phyloP scores from a whole-genome alignment of 345 rosid species.

The Moricandia moricandioides region DNA sequence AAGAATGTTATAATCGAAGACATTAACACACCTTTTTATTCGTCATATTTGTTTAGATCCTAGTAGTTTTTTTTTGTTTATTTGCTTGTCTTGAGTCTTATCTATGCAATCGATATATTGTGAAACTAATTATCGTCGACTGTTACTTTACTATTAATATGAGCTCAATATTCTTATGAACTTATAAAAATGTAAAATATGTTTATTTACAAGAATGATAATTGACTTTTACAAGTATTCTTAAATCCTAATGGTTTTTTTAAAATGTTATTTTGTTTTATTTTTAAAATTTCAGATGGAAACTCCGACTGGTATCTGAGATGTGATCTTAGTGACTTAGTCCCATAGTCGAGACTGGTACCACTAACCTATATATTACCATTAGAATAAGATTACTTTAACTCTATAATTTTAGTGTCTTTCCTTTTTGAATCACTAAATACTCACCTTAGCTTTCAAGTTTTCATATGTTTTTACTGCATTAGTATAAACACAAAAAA shows the following conservation, averaged over 20 bases:
- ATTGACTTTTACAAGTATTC: not conserved
- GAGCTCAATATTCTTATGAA: not conserved
- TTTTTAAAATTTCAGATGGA: not conserved
- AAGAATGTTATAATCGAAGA: not conserved
- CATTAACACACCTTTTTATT: conserved; percentile 7
- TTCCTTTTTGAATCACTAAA: not conserved
- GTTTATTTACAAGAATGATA: not conserved
- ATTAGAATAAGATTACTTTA: not conserved
- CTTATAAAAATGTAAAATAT: not conserved
- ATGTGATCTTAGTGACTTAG: not conserved
- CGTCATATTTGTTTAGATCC: conserved; percentile 7
- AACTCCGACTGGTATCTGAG: not conserved
- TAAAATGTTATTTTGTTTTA: not conserved
- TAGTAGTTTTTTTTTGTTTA: not conserved
- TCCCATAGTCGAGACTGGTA: not conserved
- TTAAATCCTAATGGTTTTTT: not conserved
- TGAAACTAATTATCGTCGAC: no score
- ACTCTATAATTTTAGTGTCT: not conserved
- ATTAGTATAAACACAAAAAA: not conserved
- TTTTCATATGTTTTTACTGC: not conserved
- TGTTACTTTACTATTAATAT: not conserved
- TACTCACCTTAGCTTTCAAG: not conserved
- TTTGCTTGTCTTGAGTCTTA: not conserved
- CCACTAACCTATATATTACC: not conserved
- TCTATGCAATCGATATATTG: not conserved